Percentiles rank a stretch among this genome's conserved stretches.
These are phyloP conservation scores for Sporobolomyces phaffii DNA, from an alignment of 768 basidiomycete genomes.

Conservation along the genomic window DNA sequence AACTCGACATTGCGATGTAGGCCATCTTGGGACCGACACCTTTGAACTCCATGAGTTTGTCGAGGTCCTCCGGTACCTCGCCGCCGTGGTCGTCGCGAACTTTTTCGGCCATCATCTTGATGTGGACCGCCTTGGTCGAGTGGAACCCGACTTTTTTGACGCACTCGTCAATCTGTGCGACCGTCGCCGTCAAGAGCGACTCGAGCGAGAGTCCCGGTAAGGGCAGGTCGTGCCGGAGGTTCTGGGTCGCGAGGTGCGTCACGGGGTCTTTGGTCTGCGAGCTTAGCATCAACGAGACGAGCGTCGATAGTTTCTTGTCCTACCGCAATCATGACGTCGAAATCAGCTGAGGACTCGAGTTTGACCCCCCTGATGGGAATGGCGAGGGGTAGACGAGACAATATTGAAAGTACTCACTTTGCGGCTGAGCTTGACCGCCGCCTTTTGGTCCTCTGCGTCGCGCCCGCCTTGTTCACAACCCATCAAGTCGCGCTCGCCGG, in stretches of 20 bases:
- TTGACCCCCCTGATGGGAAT: too few relatives aligned
- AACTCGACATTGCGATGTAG: slow-evolving; percentile 49
- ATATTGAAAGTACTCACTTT: slow-evolving; percentile 51
- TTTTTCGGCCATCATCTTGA: slow-evolving; percentile 25
- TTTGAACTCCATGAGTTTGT: slow-evolving; percentile 75
- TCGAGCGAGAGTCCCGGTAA: slow-evolving; percentile 66
- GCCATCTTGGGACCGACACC: slow-evolving; percentile 98
- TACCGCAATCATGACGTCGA: too few relatives aligned
- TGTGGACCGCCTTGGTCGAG: slow-evolving; percentile 27
- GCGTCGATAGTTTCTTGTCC: slow-evolving; percentile 56
- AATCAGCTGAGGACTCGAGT: too few relatives aligned
- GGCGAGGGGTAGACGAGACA: neutral
- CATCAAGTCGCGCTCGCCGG: slow-evolving; percentile 79
- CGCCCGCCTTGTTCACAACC: slow-evolving; percentile 69
- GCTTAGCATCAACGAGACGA: slow-evolving; percentile 89
- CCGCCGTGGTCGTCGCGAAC: slow-evolving; percentile 67
- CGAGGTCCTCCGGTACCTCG: slow-evolving; percentile 68
- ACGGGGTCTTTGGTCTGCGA: slow-evolving; percentile 71
- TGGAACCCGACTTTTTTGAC: slow-evolving; percentile 42
- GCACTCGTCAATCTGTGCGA: slow-evolving; percentile 51
- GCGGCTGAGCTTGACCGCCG: slow-evolving; percentile 45
- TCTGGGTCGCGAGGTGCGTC: slow-evolving; percentile 63
- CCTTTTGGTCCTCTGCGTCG: slow-evolving; percentile 55
- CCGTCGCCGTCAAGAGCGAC: slow-evolving; percentile 61
- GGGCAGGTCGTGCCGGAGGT: slow-evolving; percentile 66